Conservation (phyloP, 202 grass and related monocot species). For the Setaria italica region DNA sequence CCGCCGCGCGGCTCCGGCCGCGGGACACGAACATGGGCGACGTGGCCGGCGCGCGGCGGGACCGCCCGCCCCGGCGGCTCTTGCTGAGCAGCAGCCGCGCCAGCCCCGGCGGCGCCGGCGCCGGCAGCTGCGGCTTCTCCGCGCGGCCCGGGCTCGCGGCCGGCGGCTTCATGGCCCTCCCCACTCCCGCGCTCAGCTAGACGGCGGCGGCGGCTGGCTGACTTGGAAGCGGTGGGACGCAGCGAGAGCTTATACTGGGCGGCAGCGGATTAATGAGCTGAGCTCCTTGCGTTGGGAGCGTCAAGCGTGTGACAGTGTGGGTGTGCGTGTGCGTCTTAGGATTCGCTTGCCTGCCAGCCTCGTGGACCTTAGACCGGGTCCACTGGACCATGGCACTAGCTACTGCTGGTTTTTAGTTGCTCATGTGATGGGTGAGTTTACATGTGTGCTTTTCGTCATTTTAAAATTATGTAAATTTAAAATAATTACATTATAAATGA, state of each 20-base stretch:
- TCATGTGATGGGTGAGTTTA: not conserved
- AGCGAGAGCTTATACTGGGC: not conserved
- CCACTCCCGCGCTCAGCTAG: not conserved
- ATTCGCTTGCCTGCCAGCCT: slow-evolving; percentile 29
- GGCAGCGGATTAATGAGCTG: not conserved
- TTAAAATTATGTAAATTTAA: not conserved
- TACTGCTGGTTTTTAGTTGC: not conserved
- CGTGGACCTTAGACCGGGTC: slow-evolving; percentile 22
- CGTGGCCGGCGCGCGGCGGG: slow-evolving; percentile 45
- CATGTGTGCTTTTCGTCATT: not conserved
- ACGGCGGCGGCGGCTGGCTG: not conserved
- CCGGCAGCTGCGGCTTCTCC: slow-evolving; percentile 65
- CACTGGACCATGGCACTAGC: not conserved
- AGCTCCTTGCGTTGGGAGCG: not conserved
- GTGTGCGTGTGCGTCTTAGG: slow-evolving; percentile 38
- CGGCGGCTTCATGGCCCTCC: slow-evolving; percentile 53
- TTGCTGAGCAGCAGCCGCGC: slow-evolving; percentile 81
- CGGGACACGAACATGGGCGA: slow-evolving; percentile 83
- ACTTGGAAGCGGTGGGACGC: not conserved
- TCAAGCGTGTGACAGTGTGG: not conserved
- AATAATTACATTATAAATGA: not conserved
- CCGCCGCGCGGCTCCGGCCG: slow-evolving; percentile 55
- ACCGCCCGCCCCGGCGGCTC: slow-evolving; percentile 62
- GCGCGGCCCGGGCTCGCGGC: slow-evolving; percentile 77
- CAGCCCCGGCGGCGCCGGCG: slow-evolving; percentile 62